Percentiles rank a stretch among this genome's conserved stretches.
These are phyloP conservation scores for Nakaseomyces kungkrabaensis DNA, from an alignment of 1,139 yeast species.

Conservation along the genomic window DNA sequence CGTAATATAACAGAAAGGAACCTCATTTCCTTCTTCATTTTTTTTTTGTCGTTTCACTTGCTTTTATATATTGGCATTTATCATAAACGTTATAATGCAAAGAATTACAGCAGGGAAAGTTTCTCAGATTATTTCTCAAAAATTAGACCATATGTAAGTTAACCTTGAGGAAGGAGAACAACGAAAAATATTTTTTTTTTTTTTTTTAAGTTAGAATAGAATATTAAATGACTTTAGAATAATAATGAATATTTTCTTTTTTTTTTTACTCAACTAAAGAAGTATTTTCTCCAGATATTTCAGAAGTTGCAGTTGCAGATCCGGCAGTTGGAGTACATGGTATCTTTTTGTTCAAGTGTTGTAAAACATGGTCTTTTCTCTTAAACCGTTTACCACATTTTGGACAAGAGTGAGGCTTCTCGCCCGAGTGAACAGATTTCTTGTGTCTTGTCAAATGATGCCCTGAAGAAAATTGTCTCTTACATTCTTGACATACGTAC, in stretches of 20 bases:
- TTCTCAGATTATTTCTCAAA: too few relatives aligned
- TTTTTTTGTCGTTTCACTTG: too few relatives aligned
- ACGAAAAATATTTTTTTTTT: too few relatives aligned
- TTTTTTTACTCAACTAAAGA: neutral
- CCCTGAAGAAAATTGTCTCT: constrained; percentile 30
- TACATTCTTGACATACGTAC: constrained; percentile 30
- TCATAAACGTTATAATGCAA: too few relatives aligned
- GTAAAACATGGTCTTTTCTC: constrained; percentile 31
- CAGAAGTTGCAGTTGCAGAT: constrained; percentile 3
- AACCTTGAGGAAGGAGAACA: too few relatives aligned
- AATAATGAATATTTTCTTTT: neutral
- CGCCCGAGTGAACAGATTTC: constrained; percentile 31
- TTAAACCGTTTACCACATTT: constrained; percentile 31
- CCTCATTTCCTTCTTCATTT: too few relatives aligned
- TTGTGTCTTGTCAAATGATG: constrained; percentile 32
- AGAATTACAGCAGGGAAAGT: too few relatives aligned
- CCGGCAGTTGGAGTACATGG: constrained; percentile 23
- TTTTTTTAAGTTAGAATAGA: neutral
- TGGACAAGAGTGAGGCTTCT: constrained; percentile 31
- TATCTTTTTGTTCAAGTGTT: constrained; percentile 30
- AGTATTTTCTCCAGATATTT: neutral
- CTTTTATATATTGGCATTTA: too few relatives aligned
- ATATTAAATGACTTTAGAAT: neutral
- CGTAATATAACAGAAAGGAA: too few relatives aligned
- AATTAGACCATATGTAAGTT: too few relatives aligned